A percentile compares a stretch with the other conserved stretches of the same genome.
phyloP scores from a whole-genome alignment of 768 basidiomycete genomes.

The Strobilomyces confusus region DNA sequence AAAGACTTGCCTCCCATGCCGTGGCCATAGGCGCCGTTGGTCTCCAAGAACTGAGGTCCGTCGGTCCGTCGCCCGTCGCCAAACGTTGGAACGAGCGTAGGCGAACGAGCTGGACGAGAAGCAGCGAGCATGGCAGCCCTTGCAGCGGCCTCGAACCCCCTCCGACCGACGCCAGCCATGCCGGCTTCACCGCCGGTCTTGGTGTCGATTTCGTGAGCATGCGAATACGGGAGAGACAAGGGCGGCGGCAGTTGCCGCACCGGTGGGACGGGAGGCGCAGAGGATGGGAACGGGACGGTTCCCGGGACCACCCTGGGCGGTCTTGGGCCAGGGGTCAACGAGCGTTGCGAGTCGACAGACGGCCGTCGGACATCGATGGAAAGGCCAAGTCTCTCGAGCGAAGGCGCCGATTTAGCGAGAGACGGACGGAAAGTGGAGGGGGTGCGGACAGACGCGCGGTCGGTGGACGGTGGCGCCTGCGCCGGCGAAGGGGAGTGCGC shows the following conservation, averaged over 20 bases:
- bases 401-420: conserved; percentile 11
- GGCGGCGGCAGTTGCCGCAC: conserved; percentile 22
- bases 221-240: conserved; percentile 7
- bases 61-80: conserved; percentile 29
- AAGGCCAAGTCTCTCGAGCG: conserved; percentile 17
- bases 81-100: neutral
- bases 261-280: conserved; percentile 1
- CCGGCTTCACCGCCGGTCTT: conserved; percentile 72
- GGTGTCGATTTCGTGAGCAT: conserved; percentile 51
- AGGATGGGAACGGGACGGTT: conserved; percentile 16
- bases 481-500: neutral
- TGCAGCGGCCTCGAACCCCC: conserved; percentile 76
- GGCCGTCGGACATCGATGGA: conserved; percentile 15
- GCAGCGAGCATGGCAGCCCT: conserved; percentile 52
- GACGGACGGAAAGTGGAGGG: conserved; percentile 16
- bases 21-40: conserved; percentile 32
- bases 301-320: conserved; percentile 4
- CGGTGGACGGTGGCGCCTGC: conserved; percentile 4
- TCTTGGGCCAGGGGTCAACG: conserved; percentile 2
- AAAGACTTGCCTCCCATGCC: conserved; percentile 30
- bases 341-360: conserved; percentile 10
- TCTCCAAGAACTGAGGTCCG: conserved; percentile 45
- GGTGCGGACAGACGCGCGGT: conserved; percentile 6
- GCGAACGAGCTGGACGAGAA: conserved; percentile 14
- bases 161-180: conserved; percentile 88